Evolutionary conservation across 139 green algal genomes (phyloP), one percentile per base, ranked within the genome.

Genomic region (Trebouxia sp.): DNA sequence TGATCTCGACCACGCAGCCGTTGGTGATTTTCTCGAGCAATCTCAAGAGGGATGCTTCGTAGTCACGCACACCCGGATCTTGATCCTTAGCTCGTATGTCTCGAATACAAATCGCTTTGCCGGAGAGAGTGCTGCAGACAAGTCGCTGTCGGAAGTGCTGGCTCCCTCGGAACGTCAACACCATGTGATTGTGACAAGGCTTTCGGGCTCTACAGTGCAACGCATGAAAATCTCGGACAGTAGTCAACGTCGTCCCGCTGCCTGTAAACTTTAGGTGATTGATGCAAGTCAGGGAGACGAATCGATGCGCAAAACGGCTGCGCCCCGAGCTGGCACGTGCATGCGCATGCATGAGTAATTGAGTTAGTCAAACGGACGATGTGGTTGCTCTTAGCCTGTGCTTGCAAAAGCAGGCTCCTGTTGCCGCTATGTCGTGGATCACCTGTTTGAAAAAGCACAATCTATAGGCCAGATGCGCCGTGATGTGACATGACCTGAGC

Each of bases 21-120:
- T 98, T 95, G 0, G 93, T 97, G 10, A 99, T 65, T 80, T 98
- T 99, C 65, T 99, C 97, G 1, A 99, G 24, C 11, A 99, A 86
- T 1, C 97, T 91, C 28, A 99, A 89, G n/a, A 99, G 86, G 6
- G 83, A 95, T 0, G 93, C 96, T 75, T 99, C 97, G 70, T 93
- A 94, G 26, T 96, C 92, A 0, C 41, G 78, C 32, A 99, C 82
- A 2, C 97, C 97, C 0, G 96, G 97, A 65, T 80, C 87, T 45
- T 94, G 69, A 56, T 95, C 92, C 7, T 89, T 42, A 7, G 85
- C 78, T 1, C 96, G 87, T 77, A 99, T 99, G 66, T 96, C 89
- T 53, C 98, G 93, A 26, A 99, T 97, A 37, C 93, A 88, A 6
- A 99, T 92, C 12, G 93, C 26, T 7, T 83, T 79, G 0, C 95